Percentiles rank a stretch among this genome's conserved stretches.
phyloP scores from a whole-genome alignment of 1,284 basidiomycete species.

The Termitomyces sp. region DNA sequence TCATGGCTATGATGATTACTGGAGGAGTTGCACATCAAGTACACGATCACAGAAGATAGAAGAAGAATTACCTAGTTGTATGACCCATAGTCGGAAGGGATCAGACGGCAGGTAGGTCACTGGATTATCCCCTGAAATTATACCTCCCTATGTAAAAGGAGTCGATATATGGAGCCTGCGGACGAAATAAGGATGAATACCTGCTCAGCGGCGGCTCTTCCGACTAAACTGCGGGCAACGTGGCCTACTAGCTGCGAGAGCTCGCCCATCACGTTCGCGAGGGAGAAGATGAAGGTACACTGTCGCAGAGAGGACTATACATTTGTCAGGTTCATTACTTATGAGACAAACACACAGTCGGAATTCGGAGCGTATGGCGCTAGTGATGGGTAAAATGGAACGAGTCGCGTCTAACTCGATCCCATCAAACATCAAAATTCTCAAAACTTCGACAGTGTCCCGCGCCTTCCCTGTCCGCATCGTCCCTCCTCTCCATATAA shows the following conservation, averaged over 20 bases:
- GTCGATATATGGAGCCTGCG: neutral
- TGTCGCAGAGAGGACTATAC: constrained; percentile 1
- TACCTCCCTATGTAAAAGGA: constrained; percentile 42
- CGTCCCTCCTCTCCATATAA: too few relatives aligned
- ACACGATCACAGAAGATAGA: constrained; percentile 15
- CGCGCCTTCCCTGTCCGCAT: too few relatives aligned
- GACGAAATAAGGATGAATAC: constrained; percentile 25
- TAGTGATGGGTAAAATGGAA: too few relatives aligned
- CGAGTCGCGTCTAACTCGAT: too few relatives aligned
- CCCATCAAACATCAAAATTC: too few relatives aligned
- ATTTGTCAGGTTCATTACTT: neutral
- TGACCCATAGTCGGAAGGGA: constrained; percentile 81
- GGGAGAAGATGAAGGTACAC: constrained; percentile 5
- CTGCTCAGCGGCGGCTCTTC: constrained; percentile 46
- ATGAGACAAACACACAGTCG: constrained; percentile 9
- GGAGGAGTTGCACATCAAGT: constrained; percentile 9
- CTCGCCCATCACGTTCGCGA: constrained; percentile 34
- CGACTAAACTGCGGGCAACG: constrained; percentile 28
- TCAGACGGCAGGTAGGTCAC: constrained; percentile 52
- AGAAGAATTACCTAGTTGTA: constrained; percentile 53
- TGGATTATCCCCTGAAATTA: constrained; percentile 68
- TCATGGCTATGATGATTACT: constrained; percentile 73
- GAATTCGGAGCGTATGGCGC: neutral
- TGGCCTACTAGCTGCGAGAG: constrained; percentile 34
- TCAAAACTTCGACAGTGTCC: too few relatives aligned